phyloP scores from a whole-genome alignment of 768 basidiomycete species.

The Xerocomellus chrysenteron region DNA sequence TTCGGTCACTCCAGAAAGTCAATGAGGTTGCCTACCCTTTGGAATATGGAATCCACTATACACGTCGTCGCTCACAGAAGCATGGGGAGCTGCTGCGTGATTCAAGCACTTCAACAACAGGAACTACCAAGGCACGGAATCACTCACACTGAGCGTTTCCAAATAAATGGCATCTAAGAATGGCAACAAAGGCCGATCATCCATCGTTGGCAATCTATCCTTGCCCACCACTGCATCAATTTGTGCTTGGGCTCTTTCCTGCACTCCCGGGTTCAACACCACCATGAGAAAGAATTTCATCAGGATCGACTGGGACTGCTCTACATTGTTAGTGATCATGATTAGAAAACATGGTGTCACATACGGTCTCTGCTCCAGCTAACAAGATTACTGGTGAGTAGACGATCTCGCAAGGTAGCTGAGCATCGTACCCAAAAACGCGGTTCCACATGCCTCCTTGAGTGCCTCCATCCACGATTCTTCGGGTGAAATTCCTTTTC shows the following conservation, averaged over 20 bases:
- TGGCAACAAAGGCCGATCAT: slow-evolving; percentile 11
- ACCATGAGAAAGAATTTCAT: background rate
- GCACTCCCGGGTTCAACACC: background rate
- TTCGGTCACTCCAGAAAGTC: too few species aligned
- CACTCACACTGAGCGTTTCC: too few species aligned
- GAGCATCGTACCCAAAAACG: background rate
- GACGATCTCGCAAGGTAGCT: too few species aligned
- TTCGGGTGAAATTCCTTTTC: background rate
- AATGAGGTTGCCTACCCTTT: slow-evolving; percentile 21
- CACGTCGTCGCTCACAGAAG: slow-evolving; percentile 10
- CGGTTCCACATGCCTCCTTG: background rate
- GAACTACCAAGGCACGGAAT: too few species aligned
- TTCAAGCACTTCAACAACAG: too few species aligned
- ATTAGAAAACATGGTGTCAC: too few species aligned
- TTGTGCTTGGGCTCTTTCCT: slow-evolving; percentile 6
- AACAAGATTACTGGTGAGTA: too few species aligned
- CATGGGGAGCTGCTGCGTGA: background rate
- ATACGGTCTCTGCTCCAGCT: too few species aligned
- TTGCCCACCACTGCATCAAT: slow-evolving; percentile 10
- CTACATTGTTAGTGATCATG: too few species aligned
- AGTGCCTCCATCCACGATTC: background rate
- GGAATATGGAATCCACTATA: slow-evolving; percentile 37
- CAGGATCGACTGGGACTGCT: background rate
- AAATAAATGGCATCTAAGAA: slow-evolving; percentile 10
- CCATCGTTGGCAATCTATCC: background rate